Conservation (phyloP, 257 asterid genomes). For the Solanum gracilifrons region DNA sequence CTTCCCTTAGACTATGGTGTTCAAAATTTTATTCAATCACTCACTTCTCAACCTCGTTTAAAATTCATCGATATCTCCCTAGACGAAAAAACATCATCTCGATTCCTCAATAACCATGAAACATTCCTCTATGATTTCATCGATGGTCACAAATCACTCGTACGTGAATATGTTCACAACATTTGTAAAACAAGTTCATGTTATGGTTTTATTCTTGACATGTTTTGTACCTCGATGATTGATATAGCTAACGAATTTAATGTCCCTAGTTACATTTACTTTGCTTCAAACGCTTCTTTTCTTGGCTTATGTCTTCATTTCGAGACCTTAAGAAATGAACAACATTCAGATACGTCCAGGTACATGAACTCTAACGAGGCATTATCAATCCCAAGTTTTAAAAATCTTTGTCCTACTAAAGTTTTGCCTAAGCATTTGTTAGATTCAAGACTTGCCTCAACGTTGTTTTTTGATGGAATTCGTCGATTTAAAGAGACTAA, state of each 20-base stretch:
- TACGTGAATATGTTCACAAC: background rate
- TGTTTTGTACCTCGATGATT: slow-evolving; percentile 24
- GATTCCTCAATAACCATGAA: background rate
- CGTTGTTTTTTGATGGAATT: background rate
- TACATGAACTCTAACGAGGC: background rate
- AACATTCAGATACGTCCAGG: background rate
- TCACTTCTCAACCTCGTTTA: background rate
- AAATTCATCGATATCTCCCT: background rate
- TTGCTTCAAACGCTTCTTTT: slow-evolving; percentile 22
- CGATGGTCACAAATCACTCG: background rate
- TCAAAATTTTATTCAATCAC: background rate
- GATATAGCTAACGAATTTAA: slow-evolving; percentile 26
- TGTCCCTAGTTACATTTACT: slow-evolving; percentile 26
- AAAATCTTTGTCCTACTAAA: slow-evolving; percentile 14
- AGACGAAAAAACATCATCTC: background rate
- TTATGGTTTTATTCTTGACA: slow-evolving; percentile 23
- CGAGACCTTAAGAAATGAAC: background rate
- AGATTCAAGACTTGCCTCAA: background rate
- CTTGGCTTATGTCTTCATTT: slow-evolving; percentile 8
- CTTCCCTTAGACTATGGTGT: background rate
- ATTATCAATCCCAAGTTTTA: slow-evolving; percentile 8
- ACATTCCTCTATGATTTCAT: background rate
- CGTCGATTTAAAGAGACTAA: slow-evolving; percentile 1
- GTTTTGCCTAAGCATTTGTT: slow-evolving; percentile 7
- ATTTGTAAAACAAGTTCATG: background rate